Percentiles rank a stretch among this genome's conserved stretches.
These are phyloP conservation scores for Starmerella geochares DNA, from an alignment of 805 yeast species.

Conservation along the genomic window DNA sequence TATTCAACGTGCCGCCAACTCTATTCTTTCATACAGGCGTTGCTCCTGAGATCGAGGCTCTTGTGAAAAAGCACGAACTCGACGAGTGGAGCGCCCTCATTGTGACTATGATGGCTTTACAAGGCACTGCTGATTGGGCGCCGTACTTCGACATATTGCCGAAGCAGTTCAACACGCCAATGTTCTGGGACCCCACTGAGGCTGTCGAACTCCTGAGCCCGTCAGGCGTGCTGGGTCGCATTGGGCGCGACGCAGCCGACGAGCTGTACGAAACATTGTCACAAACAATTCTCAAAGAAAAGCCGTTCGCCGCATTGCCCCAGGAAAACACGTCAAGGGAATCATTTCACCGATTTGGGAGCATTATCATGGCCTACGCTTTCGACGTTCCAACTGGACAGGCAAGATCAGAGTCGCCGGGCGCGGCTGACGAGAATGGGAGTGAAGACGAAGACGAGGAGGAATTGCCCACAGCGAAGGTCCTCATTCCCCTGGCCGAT, in stretches of 20 bases:
- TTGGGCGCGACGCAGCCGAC: conserved; percentile 61
- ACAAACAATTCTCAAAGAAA: conserved; percentile 34
- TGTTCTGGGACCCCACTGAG: conserved; percentile 70
- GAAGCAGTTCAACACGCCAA: conserved; percentile 48
- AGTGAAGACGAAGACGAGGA: conserved; percentile 30
- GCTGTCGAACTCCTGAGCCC: conserved; percentile 47
- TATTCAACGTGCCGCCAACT: conserved; percentile 60
- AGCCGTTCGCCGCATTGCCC: conserved; percentile 21
- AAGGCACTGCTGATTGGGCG: conserved; percentile 50
- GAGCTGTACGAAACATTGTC: conserved; percentile 44
- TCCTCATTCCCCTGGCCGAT: conserved; percentile 84
- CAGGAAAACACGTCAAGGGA: conserved; percentile 37
- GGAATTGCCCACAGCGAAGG: conserved; percentile 46
- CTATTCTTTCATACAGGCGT: conserved; percentile 51
- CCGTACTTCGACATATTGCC: conserved; percentile 70
- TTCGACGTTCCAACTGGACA: conserved; percentile 52
- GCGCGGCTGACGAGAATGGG: neutral
- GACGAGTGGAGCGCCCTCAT: conserved; percentile 73
- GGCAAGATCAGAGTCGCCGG: neutral
- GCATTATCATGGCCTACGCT: conserved; percentile 77
- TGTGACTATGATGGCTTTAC: conserved; percentile 54
- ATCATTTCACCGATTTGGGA: conserved; percentile 62
- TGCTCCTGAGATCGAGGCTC: conserved; percentile 22
- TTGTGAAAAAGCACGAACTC: conserved; percentile 30
- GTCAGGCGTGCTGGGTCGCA: conserved; percentile 55